Evolutionary conservation across 768 basidiomycete genomes (phyloP).

Genomic region (Suillus placidus): DNA sequence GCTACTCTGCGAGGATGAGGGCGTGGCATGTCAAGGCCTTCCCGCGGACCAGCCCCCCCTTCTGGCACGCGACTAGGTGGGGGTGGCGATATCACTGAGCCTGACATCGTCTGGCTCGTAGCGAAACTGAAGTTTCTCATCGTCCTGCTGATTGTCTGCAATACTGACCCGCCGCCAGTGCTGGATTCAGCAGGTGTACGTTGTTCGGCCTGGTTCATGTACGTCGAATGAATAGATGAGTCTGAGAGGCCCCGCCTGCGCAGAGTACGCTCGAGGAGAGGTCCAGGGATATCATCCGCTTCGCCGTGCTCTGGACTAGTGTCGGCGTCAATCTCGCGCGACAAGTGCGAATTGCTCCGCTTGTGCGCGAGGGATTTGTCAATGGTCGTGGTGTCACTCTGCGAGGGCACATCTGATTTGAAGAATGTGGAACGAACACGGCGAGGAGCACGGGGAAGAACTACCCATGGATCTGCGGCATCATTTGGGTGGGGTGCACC

Average conservation of each 20-base stretch:
- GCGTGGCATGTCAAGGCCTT: constrained; percentile 14
- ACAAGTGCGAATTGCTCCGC: constrained; percentile 39
- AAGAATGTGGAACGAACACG: constrained; percentile 31
- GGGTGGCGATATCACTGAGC: constrained; percentile 18
- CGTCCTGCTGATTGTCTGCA: constrained; percentile 55
- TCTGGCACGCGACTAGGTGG: constrained; percentile 10
- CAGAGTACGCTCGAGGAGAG: constrained; percentile 68
- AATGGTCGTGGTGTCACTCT: constrained; percentile 29
- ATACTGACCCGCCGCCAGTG: constrained; percentile 41
- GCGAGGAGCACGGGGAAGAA: constrained; percentile 51
- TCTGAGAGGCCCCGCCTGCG: constrained; percentile 85
- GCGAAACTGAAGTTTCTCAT: constrained; percentile 51
- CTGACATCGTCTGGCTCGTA: constrained; percentile 33
- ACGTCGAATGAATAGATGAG: constrained; percentile 90
- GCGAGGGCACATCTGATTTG: constrained; percentile 18
- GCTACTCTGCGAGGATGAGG: constrained; percentile 26
- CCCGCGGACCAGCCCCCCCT: constrained; percentile 7
- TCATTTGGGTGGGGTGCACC: constrained; percentile 65
- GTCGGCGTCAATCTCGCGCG: constrained; percentile 66
- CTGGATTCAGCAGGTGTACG: constrained; percentile 10
- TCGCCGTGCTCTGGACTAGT: constrained; percentile 39
- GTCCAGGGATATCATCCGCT: constrained; percentile 46
- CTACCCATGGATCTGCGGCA: constrained; percentile 70
- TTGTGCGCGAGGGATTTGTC: constrained; percentile 24
- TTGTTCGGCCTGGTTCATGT: constrained; percentile 56